Conservation (phyloP, 345 rosid genomes). For the Noccaea caerulescens region DNA sequence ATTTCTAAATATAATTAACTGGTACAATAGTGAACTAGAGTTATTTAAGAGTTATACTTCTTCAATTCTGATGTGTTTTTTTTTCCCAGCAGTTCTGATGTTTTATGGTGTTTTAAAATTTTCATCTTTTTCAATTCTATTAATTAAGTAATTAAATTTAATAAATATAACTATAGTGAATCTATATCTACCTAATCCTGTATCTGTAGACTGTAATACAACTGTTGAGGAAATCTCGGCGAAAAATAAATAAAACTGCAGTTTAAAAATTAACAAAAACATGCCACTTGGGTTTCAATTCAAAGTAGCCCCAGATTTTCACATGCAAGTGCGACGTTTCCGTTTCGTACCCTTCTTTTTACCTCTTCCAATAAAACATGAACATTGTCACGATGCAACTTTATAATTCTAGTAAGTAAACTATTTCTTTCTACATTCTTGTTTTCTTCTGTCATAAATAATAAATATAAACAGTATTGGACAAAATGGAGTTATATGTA, state of each 20-base stretch:
- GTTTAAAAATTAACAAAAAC: constrained; percentile 23
- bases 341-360: constrained; percentile 28
- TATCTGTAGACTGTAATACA: background rate
- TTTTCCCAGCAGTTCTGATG: too few relatives aligned
- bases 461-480: background rate
- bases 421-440: background rate
- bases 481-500: background rate
- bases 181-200: background rate
- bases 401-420: constrained; percentile 6
- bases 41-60: too few relatives aligned
- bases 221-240: background rate
- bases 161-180: background rate
- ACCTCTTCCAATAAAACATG: constrained; percentile 37
- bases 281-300: constrained; percentile 35
- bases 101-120: too few relatives aligned
- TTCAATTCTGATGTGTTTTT: too few relatives aligned
- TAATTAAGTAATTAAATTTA: background rate
- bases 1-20: too few relatives aligned
- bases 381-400: constrained; percentile 20
- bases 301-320: constrained; percentile 21
- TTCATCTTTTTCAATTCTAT: background rate
- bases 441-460: background rate
- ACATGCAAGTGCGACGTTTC: constrained; percentile 39
- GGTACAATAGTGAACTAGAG: too few relatives aligned
- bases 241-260: background rate